Evolutionary conservation across 139 green algal genomes (phyloP).

Genomic region (Deuterostichococcus epilithicus): DNA sequence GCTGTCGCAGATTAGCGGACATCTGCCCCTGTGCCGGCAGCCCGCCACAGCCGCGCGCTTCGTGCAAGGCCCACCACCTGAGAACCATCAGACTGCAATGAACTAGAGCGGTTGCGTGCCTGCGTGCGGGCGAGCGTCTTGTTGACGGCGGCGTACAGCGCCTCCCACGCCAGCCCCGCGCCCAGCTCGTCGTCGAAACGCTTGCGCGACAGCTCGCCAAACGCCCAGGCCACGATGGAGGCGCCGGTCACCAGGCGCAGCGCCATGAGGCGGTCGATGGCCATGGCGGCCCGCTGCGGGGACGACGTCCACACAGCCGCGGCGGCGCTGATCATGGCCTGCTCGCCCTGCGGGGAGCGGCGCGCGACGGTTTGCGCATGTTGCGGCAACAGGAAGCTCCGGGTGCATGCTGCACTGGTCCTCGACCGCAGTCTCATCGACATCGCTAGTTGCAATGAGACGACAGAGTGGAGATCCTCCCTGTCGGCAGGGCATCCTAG

Average conservation of each 20-base stretch:
- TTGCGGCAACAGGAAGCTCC: too few species aligned
- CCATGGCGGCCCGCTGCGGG: conserved; percentile 50
- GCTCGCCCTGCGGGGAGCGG: conserved; percentile 35
- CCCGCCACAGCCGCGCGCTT: neutral
- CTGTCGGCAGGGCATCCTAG: too few species aligned
- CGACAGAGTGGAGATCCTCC: neutral
- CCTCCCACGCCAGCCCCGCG: conserved; percentile 37
- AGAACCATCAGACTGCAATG: neutral
- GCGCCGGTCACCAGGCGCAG: conserved; percentile 38
- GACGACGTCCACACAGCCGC: conserved; percentile 25
- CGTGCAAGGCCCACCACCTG: neutral
- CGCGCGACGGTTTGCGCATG: too few species aligned
- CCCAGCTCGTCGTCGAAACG: conserved; percentile 26
- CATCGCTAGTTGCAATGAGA: neutral
- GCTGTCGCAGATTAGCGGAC: too few species aligned
- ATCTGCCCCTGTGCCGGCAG: too few species aligned
- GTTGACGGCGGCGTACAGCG: conserved; percentile 33
- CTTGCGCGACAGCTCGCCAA: conserved; percentile 16
- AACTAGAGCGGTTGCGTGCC: neutral
- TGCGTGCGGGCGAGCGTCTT: conserved; percentile 43
- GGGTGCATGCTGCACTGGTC: neutral
- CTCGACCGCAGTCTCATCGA: neutral
- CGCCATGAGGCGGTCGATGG: conserved; percentile 59
- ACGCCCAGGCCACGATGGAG: conserved; percentile 42
- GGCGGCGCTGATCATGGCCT: conserved; percentile 26